Percentiles rank a stretch among this genome's conserved stretches.
Conservation (phyloP, 1,284 basidiomycete species). For the Sporisorium graminicola region DNA sequence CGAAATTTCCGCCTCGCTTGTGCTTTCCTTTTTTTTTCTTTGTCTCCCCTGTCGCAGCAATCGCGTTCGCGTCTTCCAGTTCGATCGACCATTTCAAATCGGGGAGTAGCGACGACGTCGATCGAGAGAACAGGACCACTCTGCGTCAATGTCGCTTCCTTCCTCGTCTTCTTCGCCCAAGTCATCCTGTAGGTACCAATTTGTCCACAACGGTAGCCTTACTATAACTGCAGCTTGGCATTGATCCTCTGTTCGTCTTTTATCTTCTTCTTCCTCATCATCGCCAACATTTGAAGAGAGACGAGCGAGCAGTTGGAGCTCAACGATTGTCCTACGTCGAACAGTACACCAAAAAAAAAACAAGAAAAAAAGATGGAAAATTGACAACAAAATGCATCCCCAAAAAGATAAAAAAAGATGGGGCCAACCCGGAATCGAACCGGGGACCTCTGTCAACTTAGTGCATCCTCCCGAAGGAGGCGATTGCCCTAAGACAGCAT, state of each 20-base stretch:
- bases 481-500: constrained; percentile 55
- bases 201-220: too few relatives aligned
- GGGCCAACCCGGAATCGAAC: constrained; percentile 58
- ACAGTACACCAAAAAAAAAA: constrained; percentile 1
- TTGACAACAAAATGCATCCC: not conserved
- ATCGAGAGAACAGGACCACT: not conserved
- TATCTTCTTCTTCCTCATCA: too few relatives aligned
- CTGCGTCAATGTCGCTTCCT: not conserved
- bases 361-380: not conserved
- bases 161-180: too few relatives aligned
- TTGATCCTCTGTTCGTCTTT: too few relatives aligned
- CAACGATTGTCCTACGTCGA: too few relatives aligned
- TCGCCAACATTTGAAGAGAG: too few relatives aligned
- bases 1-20: constrained; percentile 25
- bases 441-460: constrained; percentile 59
- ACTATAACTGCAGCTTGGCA: too few relatives aligned
- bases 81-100: not conserved
- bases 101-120: not conserved
- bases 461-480: constrained; percentile 2
- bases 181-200: too few relatives aligned
- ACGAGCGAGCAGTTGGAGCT: too few relatives aligned
- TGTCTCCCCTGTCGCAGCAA: not conserved
- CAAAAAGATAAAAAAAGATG: constrained; percentile 6
- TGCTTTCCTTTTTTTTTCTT: not conserved
- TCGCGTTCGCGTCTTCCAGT: constrained; percentile 6